Base-by-base conservation (phyloP, 1,284 basidiomycete genomes). In the Ganoderma lingzhi region DNA sequence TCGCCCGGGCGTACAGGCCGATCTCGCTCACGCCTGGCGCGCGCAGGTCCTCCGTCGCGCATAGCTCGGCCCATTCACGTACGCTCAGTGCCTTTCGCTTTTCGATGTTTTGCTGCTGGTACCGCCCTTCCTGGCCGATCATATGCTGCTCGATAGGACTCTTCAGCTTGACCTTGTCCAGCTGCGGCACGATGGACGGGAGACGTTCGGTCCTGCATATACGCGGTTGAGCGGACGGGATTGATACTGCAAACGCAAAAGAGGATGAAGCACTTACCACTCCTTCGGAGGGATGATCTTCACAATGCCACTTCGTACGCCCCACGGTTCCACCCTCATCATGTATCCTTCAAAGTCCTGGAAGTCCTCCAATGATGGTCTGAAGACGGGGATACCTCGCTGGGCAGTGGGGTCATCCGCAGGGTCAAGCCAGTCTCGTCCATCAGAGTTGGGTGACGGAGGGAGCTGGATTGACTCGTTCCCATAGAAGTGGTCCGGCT, bases 251-350 rank as follows among this genome's bases (percentile, higher is more conserved):
- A 28, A 28, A 62, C 41, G 62, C 63, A 15, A 70, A 64, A 35
- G 56, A 62, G 61, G 19, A 60, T 39, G 37, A 23, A 60, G 14
- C n/a, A 84, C 91, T 78, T 71, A 94, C 96, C 97, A 98, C 85
- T 97, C 94, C 76, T 90, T 88, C 2, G 96, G 96, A 53, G 96
- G 96, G 71, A 98, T 93, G 73, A 98, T 89, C 82, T 98, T 98
- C 71, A 96, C 92, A 70, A 98, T 97, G 28, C 96, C 96, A 74
- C 94, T 96, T 66, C 86, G 86, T 79, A 86, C 87, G 0, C 96
- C 96, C 94, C 97, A 98, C 67, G 88, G 87, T 78, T 96, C 95
- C 51, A 98, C 87, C 69, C 82, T 88, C 72, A 89, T 91, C 87
- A 97, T 92, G 80, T 96, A 98, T 4, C 80, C 89, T 77, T 97